phyloP scores from a whole-genome alignment of 768 basidiomycete species.

The Phlegmacium glaucopus region DNA sequence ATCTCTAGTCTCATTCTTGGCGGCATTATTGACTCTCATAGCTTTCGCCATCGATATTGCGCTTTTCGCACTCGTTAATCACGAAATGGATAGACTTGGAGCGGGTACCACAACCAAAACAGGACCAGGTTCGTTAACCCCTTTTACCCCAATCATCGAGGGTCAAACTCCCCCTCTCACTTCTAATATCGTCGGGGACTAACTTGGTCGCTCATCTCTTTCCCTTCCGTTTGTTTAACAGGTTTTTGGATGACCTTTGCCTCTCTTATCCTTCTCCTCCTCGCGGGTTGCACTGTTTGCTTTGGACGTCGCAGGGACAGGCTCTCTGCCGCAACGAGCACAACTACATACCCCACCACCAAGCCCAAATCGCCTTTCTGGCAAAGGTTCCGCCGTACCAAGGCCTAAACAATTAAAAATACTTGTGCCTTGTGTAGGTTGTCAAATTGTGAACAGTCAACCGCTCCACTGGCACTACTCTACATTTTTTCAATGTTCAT shows the following conservation, averaged over 20 bases:
- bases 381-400: background rate
- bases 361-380: conserved; percentile 10
- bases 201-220: conserved; percentile 1
- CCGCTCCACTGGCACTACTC: too few species aligned
- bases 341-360: conserved; percentile 24
- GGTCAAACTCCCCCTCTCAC: background rate
- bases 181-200: background rate
- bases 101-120: conserved; percentile 47
- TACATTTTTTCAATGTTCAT: too few species aligned
- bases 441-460: too few species aligned
- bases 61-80: conserved; percentile 58
- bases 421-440: too few species aligned
- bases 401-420: background rate
- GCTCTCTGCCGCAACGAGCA: conserved; percentile 36
- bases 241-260: conserved; percentile 79
- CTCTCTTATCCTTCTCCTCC: conserved; percentile 55
- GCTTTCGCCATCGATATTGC: conserved; percentile 79
- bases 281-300: conserved; percentile 69
- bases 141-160: background rate
- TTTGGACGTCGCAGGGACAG: conserved; percentile 61
- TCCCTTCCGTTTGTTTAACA: conserved; percentile 24
- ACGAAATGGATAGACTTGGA: conserved; percentile 51
- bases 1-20: conserved; percentile 66
- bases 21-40: conserved; percentile 63
- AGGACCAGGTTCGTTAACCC: conserved; percentile 52